Percentiles rank a stretch among this genome's conserved stretches.
Conservation (phyloP, 495 filamentous ascomycete species). For the Arthonia radiata region DNA sequence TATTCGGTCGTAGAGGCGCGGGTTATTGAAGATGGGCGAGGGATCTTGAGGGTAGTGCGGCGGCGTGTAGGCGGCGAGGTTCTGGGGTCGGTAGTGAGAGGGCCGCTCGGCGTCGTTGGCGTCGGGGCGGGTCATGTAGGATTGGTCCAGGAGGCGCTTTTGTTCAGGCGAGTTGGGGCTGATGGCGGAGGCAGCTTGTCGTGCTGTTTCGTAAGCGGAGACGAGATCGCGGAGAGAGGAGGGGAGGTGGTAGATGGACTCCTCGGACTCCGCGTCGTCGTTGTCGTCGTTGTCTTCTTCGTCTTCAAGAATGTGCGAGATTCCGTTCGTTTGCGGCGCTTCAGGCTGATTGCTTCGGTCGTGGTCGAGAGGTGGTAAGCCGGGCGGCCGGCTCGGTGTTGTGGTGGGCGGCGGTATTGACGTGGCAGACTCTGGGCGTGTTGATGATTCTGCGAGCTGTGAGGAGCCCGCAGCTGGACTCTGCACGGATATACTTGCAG, state of each 20-base stretch:
- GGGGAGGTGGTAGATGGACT: constrained; percentile 89
- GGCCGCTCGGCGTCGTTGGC: constrained; percentile 58
- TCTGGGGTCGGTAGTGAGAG: constrained; percentile 57
- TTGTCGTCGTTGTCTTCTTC: constrained; percentile 20
- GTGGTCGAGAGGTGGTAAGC: constrained; percentile 6
- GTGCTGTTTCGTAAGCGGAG: constrained; percentile 69
- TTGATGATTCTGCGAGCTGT: no score
- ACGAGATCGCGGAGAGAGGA: constrained; percentile 71
- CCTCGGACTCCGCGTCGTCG: constrained; percentile 30
- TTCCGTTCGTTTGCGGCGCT: constrained; percentile 26
- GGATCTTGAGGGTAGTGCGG: constrained; percentile 82
- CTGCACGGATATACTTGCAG: constrained; percentile 8
- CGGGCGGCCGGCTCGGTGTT: constrained; percentile 8
- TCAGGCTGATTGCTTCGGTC: constrained; percentile 8
- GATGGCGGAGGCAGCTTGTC: constrained; percentile 16
- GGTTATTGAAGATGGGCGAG: constrained; percentile 71
- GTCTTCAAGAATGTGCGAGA: no score
- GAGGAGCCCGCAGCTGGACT: not conserved
- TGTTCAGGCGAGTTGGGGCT: constrained; percentile 32
- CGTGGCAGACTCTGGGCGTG: no score
- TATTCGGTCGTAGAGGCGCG: constrained; percentile 60
- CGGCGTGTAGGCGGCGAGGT: constrained; percentile 44
- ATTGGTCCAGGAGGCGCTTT: constrained; percentile 45
- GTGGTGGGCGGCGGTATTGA: no score
- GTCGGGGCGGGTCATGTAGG: constrained; percentile 45